Evolutionary conservation across 805 yeast species (phyloP), one percentile per base, ranked within the genome.

Genomic region (Metschnikowia continentalis): DNA sequence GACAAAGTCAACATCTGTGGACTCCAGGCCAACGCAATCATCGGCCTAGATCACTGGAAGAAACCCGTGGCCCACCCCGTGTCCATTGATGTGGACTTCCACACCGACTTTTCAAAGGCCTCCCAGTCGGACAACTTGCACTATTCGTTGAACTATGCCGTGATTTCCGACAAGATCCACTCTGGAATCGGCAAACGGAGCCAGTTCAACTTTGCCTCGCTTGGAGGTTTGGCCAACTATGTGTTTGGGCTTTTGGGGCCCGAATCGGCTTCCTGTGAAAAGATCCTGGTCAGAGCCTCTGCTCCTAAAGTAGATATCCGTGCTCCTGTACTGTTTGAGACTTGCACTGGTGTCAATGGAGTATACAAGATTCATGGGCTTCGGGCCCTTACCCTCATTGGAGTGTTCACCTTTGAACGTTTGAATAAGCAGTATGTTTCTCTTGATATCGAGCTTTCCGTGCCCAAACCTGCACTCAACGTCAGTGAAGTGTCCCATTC

Each of bases 401-500:
- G 99, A 4, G 94, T 94, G 6, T 92, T 90, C 71, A 86, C 90
- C 1, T 88, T 90, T 69, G 99, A 94, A 65, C 75, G 99, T 52
- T 67, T 84, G 20, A 84, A 86, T 61, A 83, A 80, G 58, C 99
- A 94, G 69, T 83, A 83, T 42, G 88, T 94, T 6, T 15, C 44
- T 43, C 41, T 58, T 20, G 86, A 86, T 58, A 67, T 90, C 26
- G 78, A 77, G 47, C 67, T 82, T 56, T 61, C 61, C 2, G 55
- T 75, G 19, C 55, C 63, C 36, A 47, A 46, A n/a, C 53, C 60
- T 17, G 48, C 54, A 19, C 46, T 62, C 46, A 49, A 33, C 17
- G 56, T 57, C 35, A 57, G 62, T 5, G 54, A 62, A 22, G 60
- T 69, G 15, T 58, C 65, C n/a, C 71, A 76, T 43, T 65, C 74